Base-by-base conservation (phyloP, 2,329 filamentous ascomycete species). In the Arachnomyces sp. region DNA sequence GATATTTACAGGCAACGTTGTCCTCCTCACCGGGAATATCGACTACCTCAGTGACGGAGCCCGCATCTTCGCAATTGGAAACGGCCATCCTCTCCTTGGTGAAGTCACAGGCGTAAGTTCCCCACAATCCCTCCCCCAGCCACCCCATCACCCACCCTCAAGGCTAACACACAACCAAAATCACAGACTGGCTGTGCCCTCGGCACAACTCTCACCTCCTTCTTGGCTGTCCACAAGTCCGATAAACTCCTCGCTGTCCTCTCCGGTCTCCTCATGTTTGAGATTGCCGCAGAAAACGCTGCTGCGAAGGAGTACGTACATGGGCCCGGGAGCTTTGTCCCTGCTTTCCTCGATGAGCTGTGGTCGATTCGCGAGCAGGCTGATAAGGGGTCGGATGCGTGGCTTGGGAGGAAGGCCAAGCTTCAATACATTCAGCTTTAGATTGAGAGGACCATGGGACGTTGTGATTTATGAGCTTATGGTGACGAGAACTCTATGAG, bases 291-390 rank as follows among this genome's bases (percentile, higher is more conserved):
- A 0, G 82, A 90, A 64, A 64, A 66, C n/a, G 77, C 77, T n/a
- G 73, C 68, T 2, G 43, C 44, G 7, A 66, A 77, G 38, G 60
- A 66, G 0, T 73, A 80, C 46, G 85, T 92, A 2, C 71, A 70
- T 43, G 90, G 90, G 0, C 88, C 90, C 0, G 90, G 90, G 0
- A 86, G 80, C 1, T 95, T 95, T 66, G 79, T 93, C 9, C 82
- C 87, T 0, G 81, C 81, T 0, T 89, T 95, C 54, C 66, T 95
- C 31, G 90, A 96, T 51, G 83, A 76, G 56, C 56, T 82, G 37
- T 76, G 72, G 28, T 53, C 55, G 7, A 62, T 66, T 40, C 59
- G 55, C n/a, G 57, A 57, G 28, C 32, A 16, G 8, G 56, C 60
- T 9, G 37, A 49, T 13, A 52, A 54, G 28, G 57, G 55, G 3